phyloP scores from a whole-genome alignment of 1,284 basidiomycete genomes.

The Ustilago cynodontis region DNA sequence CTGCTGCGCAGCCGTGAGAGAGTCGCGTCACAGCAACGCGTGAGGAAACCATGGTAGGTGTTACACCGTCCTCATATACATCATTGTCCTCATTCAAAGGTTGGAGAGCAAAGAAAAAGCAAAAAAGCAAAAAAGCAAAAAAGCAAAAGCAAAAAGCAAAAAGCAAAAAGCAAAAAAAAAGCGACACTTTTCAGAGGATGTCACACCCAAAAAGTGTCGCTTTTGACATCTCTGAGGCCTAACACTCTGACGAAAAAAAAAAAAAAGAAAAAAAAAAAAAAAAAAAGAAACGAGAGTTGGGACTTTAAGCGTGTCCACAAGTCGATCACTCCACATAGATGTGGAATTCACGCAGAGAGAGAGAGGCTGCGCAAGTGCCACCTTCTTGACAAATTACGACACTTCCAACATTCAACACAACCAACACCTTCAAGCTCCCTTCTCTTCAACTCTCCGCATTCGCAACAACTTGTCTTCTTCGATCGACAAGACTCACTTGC shows the following conservation, averaged over 20 bases:
- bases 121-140: too few species aligned
- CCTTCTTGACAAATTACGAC: slow-evolving; percentile 20
- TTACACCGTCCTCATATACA: slow-evolving; percentile 1
- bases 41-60: slow-evolving; percentile 7
- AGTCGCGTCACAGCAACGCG: slow-evolving; percentile 36
- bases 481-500: not conserved
- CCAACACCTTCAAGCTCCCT: not conserved
- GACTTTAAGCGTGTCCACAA: not conserved
- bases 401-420: not conserved
- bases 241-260: too few species aligned
- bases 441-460: not conserved
- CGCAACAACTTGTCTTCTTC: not conserved
- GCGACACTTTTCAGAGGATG: too few species aligned
- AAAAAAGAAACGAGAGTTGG: too few species aligned
- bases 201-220: too few species aligned
- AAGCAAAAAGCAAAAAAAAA: too few species aligned
- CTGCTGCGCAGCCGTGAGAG: not conserved
- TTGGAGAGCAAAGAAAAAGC: too few species aligned
- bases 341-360: not conserved
- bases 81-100: too few species aligned
- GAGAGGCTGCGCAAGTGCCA: slow-evolving; percentile 47
- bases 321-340: slow-evolving; percentile 49
- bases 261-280: too few species aligned
- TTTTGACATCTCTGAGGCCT: too few species aligned
- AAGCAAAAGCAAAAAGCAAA: too few species aligned